These are phyloP conservation scores for Microsporum audouinii DNA, from an alignment of 2,329 filamentous ascomycete genomes.

Conservation along the genomic window DNA sequence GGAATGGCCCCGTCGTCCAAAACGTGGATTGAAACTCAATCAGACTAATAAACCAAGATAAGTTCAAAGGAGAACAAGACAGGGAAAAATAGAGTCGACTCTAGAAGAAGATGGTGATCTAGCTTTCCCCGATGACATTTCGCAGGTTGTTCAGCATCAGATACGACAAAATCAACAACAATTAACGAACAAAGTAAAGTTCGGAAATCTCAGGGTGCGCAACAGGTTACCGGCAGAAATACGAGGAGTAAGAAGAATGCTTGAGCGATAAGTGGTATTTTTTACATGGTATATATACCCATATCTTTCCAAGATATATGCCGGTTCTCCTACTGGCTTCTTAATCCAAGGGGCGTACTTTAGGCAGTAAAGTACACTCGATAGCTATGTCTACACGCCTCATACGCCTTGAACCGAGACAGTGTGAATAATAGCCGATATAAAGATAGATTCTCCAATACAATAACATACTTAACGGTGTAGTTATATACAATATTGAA, in stretches of 20 bases:
- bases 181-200: not conserved
- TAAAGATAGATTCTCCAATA: no score
- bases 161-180: not conserved
- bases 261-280: not conserved
- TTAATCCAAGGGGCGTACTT: no score
- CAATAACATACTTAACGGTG: no score
- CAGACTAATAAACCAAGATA: not conserved
- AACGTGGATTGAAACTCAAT: conserved; percentile 27
- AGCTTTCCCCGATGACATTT: not conserved
- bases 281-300: not conserved
- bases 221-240: not conserved
- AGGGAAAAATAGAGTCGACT: not conserved
- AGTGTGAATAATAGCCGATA: no score
- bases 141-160: no score
- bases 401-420: no score
- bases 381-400: no score
- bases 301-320: not conserved
- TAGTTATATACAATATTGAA: no score
- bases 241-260: not conserved
- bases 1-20: conserved; percentile 75
- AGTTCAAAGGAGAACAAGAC: not conserved
- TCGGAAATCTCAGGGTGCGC: not conserved
- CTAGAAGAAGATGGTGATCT: not conserved
- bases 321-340: no score
- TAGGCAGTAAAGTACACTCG: no score